Evolutionary conservation across 2,329 filamentous ascomycete genomes (phyloP).

Genomic region (Rhytidhysteron rufulum): DNA sequence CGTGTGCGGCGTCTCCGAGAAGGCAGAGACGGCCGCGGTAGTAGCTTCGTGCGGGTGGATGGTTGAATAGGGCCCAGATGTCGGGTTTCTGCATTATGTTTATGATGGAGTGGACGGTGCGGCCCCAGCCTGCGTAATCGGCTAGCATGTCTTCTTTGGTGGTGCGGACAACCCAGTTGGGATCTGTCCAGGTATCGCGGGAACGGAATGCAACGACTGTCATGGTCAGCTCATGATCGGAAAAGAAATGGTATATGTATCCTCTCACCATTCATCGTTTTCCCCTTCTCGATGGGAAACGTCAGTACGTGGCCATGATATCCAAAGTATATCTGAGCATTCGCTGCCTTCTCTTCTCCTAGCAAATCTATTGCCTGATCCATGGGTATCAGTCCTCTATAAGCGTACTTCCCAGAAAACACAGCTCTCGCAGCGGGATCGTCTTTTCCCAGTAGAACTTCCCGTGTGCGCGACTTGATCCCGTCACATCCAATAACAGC

Average conservation of each 20-base stretch:
- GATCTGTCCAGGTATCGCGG: conserved; percentile 40
- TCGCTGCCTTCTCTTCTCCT: conserved; percentile 47
- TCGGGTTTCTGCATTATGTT: conserved; percentile 47
- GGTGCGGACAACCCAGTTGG: conserved; percentile 39
- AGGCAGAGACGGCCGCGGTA: conserved; percentile 37
- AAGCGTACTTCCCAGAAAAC: conserved; percentile 60
- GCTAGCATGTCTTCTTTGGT: conserved; percentile 38
- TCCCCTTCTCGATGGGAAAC: conserved; percentile 57
- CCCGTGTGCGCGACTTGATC: conserved; percentile 55
- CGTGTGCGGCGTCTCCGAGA: conserved; percentile 56
- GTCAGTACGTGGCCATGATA: conserved; percentile 56
- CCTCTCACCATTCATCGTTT: conserved; percentile 51
- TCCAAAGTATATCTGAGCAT: conserved; percentile 55
- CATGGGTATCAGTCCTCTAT: conserved; percentile 61
- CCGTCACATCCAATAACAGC: conserved; percentile 61
- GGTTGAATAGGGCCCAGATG: conserved; percentile 49
- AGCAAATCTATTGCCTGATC: conserved; percentile 46
- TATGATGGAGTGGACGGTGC: conserved; percentile 34
- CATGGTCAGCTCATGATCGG: neutral
- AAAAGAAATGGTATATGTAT: neutral
- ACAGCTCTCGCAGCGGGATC: conserved; percentile 44
- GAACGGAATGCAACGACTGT: conserved; percentile 46
- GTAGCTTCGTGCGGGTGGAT: conserved; percentile 41
- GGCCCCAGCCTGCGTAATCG: conserved; percentile 43
- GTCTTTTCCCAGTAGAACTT: conserved; percentile 49